A percentile compares a stretch with the other conserved stretches of the same genome.
phyloP scores from a whole-genome alignment of 306 rosid genomes.

The Pachyrhizus erosus region DNA sequence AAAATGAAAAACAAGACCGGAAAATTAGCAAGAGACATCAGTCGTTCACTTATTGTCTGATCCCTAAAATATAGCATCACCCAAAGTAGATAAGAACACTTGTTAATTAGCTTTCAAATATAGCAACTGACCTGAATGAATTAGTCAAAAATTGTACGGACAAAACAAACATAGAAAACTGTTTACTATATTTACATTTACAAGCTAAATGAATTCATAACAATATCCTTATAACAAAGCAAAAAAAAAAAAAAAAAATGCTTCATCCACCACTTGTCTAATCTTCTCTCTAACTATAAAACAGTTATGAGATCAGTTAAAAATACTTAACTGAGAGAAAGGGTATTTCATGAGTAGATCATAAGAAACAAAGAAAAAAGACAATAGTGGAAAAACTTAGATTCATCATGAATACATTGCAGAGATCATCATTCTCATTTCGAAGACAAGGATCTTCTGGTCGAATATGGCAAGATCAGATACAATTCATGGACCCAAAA shows the following conservation, averaged over 20 bases:
- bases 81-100: conserved; percentile 5
- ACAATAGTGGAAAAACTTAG: background rate
- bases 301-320: background rate
- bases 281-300: conserved; percentile 9
- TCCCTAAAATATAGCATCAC: conserved; percentile 22
- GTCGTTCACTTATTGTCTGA: background rate
- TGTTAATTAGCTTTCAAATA: conserved; percentile 15
- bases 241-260: conserved; percentile 19
- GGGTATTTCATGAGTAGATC: background rate
- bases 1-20: background rate
- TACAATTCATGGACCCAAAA: conserved; percentile 39
- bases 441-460: conserved; percentile 91
- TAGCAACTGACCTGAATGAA: conserved; percentile 5
- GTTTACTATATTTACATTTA: conserved; percentile 42
- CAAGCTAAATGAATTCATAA: conserved; percentile 24
- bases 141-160: conserved; percentile 27
- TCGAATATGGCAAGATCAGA: conserved; percentile 63
- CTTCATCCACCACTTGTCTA: background rate
- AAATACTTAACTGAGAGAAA: conserved; percentile 16
- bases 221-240: conserved; percentile 23
- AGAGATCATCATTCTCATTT: conserved; percentile 70
- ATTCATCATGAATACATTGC: conserved; percentile 56
- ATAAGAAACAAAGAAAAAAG: background rate
- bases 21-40: background rate
- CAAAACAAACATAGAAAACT: background rate